Evolutionary conservation across 2,329 filamentous ascomycete genomes (phyloP), one percentile per base, ranked within the genome.

Genomic region (Claviceps pazoutovae): DNA sequence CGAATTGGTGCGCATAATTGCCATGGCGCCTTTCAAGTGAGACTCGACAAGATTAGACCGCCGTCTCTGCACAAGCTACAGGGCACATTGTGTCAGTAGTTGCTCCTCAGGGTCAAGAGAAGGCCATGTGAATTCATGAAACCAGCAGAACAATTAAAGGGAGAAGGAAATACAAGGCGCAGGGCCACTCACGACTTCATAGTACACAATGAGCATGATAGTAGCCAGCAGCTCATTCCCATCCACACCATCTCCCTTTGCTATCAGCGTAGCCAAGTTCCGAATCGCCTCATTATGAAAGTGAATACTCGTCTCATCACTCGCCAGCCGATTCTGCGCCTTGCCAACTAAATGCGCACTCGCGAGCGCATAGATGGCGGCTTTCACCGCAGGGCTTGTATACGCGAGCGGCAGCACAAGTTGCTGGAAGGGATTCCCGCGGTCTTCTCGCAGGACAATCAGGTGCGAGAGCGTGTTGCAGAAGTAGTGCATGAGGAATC

Each of bases 291-390:
- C 71, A 54, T 75, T 80, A 55, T 83, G 79, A 55, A 81, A 82
- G 54, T 73, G 73, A 1, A 80, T 64, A 38, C 78, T 80, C 57
- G 74, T 76, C 57, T 82, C 77, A 19, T 66, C 62, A 21, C 53
- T 49, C n/a, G 41, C 51, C 13, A 48, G 45, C 16, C 73, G 74
- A 26, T 73, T 66, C 5, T 78, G 67, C 2, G 76, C 76, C 26
- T 77, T 68, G 48, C 78, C 88, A 57, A 91, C 85, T 53, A 94
- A 71, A 63, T 95, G 93, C 53, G 89, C 91, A 52, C 85, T 86
- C 0, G 88, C 80, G 7, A 96, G 71, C 0, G 89, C 88, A 53
- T 87, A 89, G 54, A 96, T 84, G 9, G 89, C 88, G 61, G 93
- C 88, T 64, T 86, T 85, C 4, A 95, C 74, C 1, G 78, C 74